Conservation (phyloP, 257 asterid genomes). For the Gardenia jasminoides region DNA sequence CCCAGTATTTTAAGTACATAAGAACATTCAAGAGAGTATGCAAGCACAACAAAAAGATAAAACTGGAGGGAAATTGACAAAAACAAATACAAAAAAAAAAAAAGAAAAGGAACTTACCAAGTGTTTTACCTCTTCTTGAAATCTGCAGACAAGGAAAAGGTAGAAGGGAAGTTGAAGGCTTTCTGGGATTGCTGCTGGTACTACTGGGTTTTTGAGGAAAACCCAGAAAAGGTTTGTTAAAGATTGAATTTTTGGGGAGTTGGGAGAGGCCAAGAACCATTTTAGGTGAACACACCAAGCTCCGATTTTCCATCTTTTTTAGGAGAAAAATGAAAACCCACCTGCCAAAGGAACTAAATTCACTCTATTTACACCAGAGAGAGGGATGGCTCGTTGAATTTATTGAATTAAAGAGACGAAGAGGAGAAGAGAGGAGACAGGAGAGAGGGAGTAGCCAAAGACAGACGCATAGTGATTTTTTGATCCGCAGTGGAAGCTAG, state of each 20-base stretch:
- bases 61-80: neutral
- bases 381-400: neutral
- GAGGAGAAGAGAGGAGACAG: neutral
- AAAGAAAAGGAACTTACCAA: constrained; percentile 39
- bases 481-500: neutral
- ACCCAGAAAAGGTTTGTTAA: constrained; percentile 53
- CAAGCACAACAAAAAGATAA: neutral
- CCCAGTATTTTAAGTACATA: neutral
- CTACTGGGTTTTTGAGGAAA: constrained; percentile 39
- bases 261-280: constrained; percentile 55
- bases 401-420: neutral
- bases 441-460: too few species aligned
- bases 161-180: constrained; percentile 37
- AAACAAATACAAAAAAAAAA: neutral
- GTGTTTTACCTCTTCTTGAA: constrained; percentile 44
- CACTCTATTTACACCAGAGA: neutral
- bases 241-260: constrained; percentile 46
- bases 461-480: too few species aligned
- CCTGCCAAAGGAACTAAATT: neutral
- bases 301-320: constrained; percentile 55
- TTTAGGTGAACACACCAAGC: constrained; percentile 68
- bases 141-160: constrained; percentile 43
- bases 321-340: neutral
- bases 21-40: neutral
- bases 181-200: constrained; percentile 25